Evolutionary conservation across 2,329 filamentous ascomycete genomes (phyloP), one percentile per base, ranked within the genome.

Genomic region (Hysterium pulicare): DNA sequence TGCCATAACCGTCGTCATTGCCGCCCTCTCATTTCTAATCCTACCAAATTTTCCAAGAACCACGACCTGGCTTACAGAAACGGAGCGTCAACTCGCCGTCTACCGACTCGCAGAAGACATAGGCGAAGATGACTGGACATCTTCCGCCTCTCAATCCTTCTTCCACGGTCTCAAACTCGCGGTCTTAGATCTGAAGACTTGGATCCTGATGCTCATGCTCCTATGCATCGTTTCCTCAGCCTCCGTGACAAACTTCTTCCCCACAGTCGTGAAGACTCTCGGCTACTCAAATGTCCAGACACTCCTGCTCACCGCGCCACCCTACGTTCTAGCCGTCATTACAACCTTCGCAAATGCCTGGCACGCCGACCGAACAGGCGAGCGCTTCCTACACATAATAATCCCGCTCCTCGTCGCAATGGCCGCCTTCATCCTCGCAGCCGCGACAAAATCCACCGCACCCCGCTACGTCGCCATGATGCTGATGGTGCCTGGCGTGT

Each of bases 391-490:
- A 59, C 86, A 89, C 62, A 76, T 88, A 45, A 72, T 74, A 0
- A 42, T 80, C 1, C 84, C 85, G 0, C 71, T 87, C 10, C 76
- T 72, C 43, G 69, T 87, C 32, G 78, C 79, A 11, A 71, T 87
- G 3, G 68, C 69, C 1, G 78, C 81, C 3, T 89, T 85, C 66
- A 83, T 89, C 52, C 72, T 88, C 38, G 81, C 80, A 6, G 83
- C 82, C 1, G 71, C 79, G 0, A 87, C 84, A 0, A 80, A 74
- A 0, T 61, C 70, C 2, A 71, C 76, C 0, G 84, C 73, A 0
- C 78, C 84, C 0, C 74, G 85, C 26, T 89, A 89, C 49, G 65
- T 84, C 7, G 74, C 80, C 22, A 87, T 88, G 76, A 82, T 88
- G 76, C 70, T 88, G 30, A 87, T 89, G 81, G 73, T 77, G 32